phyloP scores from a whole-genome alignment of 306 rosid genomes.

The Myrica gale region DNA sequence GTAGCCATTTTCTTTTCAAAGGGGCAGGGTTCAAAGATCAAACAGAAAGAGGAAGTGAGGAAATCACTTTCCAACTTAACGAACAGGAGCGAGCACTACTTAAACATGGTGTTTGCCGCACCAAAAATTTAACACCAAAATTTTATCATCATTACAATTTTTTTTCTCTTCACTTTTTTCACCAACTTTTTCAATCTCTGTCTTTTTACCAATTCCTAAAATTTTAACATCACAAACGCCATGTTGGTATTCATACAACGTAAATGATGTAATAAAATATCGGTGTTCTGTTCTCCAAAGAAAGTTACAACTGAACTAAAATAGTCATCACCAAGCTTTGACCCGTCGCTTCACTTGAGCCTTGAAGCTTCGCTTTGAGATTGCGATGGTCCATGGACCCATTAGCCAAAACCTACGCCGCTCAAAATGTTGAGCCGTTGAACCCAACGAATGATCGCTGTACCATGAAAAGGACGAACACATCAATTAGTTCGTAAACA shows the following conservation, averaged over 20 bases:
- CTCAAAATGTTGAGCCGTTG: conserved; percentile 88
- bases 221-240: too few relatives aligned
- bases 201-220: too few relatives aligned
- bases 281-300: conserved; percentile 4
- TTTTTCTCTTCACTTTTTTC: too few relatives aligned
- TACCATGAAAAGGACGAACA: conserved; percentile 28
- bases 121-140: too few relatives aligned
- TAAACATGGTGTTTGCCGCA: too few relatives aligned
- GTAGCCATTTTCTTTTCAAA: too few relatives aligned
- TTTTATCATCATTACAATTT: too few relatives aligned
- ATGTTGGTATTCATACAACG: too few relatives aligned
- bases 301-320: conserved; percentile 12
- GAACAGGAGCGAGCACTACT: conserved; percentile 7
- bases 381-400: conserved; percentile 13
- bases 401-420: conserved; percentile 14
- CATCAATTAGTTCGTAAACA: conserved; percentile 10
- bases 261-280: conserved; percentile 19
- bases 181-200: too few relatives aligned
- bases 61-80: conserved; percentile 17
- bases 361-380: background rate
- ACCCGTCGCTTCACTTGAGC: background rate
- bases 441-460: conserved; percentile 85
- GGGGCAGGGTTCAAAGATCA: background rate
- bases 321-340: conserved; percentile 9
- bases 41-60: conserved; percentile 4